Percentiles rank a stretch among this genome's conserved stretches.
Conservation (phyloP, 2,329 filamentous ascomycete genomes). For the Cladosporium velox region DNA sequence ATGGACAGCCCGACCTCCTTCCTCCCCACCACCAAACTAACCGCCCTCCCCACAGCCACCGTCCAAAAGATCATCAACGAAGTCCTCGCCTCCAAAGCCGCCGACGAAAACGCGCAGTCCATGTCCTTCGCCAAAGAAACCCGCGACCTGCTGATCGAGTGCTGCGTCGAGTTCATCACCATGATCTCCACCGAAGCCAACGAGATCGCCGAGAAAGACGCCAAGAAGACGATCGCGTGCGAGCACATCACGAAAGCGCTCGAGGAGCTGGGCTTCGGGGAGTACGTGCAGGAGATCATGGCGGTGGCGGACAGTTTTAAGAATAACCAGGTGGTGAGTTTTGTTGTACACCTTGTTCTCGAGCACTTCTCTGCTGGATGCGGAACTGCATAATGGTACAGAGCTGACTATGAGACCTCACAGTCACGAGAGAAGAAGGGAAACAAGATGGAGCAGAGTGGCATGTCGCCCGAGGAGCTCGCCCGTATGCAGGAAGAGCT, state of each 20-base stretch:
- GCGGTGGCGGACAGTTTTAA: constrained; percentile 90
- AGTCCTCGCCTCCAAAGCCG: constrained; percentile 70
- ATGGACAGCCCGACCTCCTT: neutral
- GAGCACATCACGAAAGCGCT: constrained; percentile 97
- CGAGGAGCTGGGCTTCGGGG: constrained; percentile 85
- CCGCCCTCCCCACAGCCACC: constrained; percentile 52
- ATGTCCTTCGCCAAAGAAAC: constrained; percentile 93
- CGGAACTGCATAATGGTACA: neutral
- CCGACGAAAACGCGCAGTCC: constrained; percentile 22
- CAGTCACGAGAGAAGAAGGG: constrained; percentile 94
- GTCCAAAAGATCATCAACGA: constrained; percentile 88
- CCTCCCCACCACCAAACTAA: constrained; percentile 3
- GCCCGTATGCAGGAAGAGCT: constrained; percentile 87
- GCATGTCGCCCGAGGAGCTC: constrained; percentile 86
- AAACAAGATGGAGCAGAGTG: constrained; percentile 94
- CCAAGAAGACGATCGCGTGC: constrained; percentile 98
- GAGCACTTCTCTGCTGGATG: neutral
- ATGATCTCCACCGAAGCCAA: constrained; percentile 98
- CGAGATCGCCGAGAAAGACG: constrained; percentile 97
- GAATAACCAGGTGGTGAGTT: constrained; percentile 79
- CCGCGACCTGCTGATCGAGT: constrained; percentile 93
- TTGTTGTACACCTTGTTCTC: neutral
- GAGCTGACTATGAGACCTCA: constrained; percentile 22
- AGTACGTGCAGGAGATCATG: constrained; percentile 85
- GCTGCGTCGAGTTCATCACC: constrained; percentile 98